Base-by-base conservation (phyloP, 2,329 filamentous ascomycete genomes). In the Intubia oerlemansii region DNA sequence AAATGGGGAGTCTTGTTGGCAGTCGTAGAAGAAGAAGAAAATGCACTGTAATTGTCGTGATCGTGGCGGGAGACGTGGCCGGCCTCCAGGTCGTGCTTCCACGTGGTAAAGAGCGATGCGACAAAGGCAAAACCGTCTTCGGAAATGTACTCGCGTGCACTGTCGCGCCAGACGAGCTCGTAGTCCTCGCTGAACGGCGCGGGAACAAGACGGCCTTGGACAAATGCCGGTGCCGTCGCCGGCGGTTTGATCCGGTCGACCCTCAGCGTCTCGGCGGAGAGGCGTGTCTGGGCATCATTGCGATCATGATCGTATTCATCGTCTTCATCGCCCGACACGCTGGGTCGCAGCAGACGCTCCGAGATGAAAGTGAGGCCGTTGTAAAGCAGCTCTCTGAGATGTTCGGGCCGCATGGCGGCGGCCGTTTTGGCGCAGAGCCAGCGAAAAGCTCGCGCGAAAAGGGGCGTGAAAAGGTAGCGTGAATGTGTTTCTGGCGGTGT, bases 81-180 rank as follows among this genome's bases (percentile, higher is more conserved):
- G 5, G 31, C 30, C 9, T 33, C 24, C 12, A 46, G 33, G 27
- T 31, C 32, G 11, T 39, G 29, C 5, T 25, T 29, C 38, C 38
- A 40, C 5, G 35, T 30, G 14, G 17, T 24, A 18, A 39, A 18
- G 4, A 44, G 39, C 6, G 20, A 31, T 4, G 20, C 17, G 5
- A 44, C 36, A 8, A 27, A 10, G 2, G 29, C 20, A 13, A 45
- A 34, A 16, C 37, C 36, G 8, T 34, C 29, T 4, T 21, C 14
- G 13, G 41, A 37, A 17, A 47, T 41, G 28, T 40, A 38, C 4
- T 36, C 36, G 14, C 28, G 34, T 9, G 37, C 34, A 18, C 35
- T 32, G 9, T 39, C 32, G 12, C 41, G 32, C 44, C 44, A 47
- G 2, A 32, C 24, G 12, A 43, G 28, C 7, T 39, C 33, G 24